Evolutionary conservation across 2,329 filamentous ascomycete genomes (phyloP).

Genomic region (Fusarium armeniacum): DNA sequence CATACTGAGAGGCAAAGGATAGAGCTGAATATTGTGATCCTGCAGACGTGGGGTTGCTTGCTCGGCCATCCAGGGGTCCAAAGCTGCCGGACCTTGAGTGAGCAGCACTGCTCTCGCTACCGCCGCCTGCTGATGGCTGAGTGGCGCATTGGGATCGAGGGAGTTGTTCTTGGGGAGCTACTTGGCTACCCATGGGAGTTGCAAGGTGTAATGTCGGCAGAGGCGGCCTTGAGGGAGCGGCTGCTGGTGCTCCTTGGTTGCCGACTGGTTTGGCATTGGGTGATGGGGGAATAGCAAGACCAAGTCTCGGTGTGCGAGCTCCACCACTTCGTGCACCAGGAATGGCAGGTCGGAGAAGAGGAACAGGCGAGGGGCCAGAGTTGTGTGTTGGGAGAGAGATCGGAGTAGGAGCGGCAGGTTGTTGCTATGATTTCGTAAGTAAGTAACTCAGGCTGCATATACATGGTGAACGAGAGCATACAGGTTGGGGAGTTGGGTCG

Average conservation of each 20-base stretch:
- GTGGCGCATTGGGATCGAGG: constrained; percentile 65
- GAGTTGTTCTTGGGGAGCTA: constrained; percentile 77
- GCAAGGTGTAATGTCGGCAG: constrained; percentile 87
- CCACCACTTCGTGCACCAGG: constrained; percentile 76
- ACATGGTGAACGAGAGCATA: constrained; percentile 28
- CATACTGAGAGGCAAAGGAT: constrained; percentile 81
- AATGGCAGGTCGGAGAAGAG: constrained; percentile 85
- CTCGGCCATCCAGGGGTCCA: constrained; percentile 79
- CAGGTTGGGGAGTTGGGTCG: constrained; percentile 43
- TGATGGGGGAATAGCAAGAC: constrained; percentile 90
- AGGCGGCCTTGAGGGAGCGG: constrained; percentile 62
- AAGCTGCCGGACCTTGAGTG: constrained; percentile 90
- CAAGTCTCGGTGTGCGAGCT: constrained; percentile 80
- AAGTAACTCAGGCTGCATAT: background rate
- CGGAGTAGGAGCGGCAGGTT: constrained; percentile 44
- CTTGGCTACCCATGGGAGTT: constrained; percentile 87
- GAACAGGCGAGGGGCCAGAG: constrained; percentile 73
- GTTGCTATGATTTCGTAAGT: constrained; percentile 44
- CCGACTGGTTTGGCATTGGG: constrained; percentile 84
- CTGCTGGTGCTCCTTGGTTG: constrained; percentile 57
- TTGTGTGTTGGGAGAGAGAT: constrained; percentile 53
- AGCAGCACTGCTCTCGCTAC: constrained; percentile 83
- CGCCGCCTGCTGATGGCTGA: constrained; percentile 77
- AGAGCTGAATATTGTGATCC: constrained; percentile 88
- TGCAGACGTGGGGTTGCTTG: constrained; percentile 86